Evolutionary conservation across 176 grass and related monocot genomes (phyloP).

Genomic region (Urochloa ruziziensis): DNA sequence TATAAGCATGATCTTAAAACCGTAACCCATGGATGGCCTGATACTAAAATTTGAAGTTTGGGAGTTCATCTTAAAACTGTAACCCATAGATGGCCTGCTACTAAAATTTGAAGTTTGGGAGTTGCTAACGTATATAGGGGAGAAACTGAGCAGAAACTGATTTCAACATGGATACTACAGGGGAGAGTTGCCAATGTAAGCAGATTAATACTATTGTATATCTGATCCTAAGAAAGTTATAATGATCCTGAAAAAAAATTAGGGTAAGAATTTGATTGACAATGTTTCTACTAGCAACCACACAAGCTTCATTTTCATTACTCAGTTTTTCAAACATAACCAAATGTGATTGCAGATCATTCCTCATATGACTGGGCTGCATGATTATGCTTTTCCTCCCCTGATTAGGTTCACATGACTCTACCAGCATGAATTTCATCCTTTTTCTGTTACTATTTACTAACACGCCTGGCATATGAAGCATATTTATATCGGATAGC

Average conservation of each 20-base stretch:
- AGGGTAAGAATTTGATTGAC: neutral
- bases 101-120: slow-evolving; percentile 4
- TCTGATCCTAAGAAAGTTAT: neutral
- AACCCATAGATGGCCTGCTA: neutral
- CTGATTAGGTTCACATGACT: neutral
- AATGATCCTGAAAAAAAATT: neutral
- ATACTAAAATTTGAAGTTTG: too few relatives aligned
- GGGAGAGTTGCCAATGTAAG: neutral
- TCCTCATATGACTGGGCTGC: neutral
- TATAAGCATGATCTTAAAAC: neutral
- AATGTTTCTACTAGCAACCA: neutral
- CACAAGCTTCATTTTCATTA: neutral
- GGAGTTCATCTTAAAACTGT: neutral
- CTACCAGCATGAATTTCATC: neutral
- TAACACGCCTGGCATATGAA: neutral
- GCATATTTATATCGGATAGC: neutral
- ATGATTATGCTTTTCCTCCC: neutral
- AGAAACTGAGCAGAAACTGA: neutral
- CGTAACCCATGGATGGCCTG: neutral
- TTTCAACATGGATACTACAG: neutral
- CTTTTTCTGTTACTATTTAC: neutral
- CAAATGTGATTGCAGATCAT: neutral
- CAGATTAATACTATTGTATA: neutral
- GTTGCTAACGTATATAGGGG: too few relatives aligned
- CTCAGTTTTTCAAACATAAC: neutral